Evolutionary conservation across 768 basidiomycete genomes (phyloP).

Genomic region (Leccinum incarnatum): DNA sequence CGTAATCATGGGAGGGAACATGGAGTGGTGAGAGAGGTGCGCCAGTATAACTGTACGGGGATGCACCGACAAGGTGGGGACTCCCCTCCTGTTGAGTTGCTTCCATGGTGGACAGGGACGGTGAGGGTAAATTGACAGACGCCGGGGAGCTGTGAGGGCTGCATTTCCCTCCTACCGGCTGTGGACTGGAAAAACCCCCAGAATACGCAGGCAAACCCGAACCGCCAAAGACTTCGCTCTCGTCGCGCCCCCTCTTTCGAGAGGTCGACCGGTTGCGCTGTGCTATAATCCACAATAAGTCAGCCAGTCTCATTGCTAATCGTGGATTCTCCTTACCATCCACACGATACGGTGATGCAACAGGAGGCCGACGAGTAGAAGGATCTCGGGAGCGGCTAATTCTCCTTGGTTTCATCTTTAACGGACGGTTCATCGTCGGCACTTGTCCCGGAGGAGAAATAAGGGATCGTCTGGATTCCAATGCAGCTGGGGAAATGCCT

Average conservation of each 20-base stretch:
- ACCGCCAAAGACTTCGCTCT: constrained; percentile 52
- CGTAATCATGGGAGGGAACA: constrained; percentile 56
- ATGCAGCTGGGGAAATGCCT: constrained; percentile 32
- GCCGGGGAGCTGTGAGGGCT: constrained; percentile 77
- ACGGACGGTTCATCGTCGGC: constrained; percentile 45
- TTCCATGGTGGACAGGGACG: constrained; percentile 53
- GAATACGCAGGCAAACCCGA: constrained; percentile 40
- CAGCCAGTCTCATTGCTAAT: constrained; percentile 11
- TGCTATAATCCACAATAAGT: constrained; percentile 34
- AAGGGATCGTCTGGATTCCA: constrained; percentile 58
- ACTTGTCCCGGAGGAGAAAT: constrained; percentile 39
- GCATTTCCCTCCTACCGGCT: constrained; percentile 40
- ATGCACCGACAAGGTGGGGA: constrained; percentile 48
- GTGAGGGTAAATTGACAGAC: constrained; percentile 70
- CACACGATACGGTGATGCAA: constrained; percentile 63
- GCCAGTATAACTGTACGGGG: constrained; percentile 41
- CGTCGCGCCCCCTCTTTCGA: constrained; percentile 69
- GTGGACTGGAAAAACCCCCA: constrained; percentile 57
- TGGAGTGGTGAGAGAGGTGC: constrained; percentile 53
- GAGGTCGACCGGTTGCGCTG: constrained; percentile 75
- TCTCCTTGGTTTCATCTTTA: constrained; percentile 50
- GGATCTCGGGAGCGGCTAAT: constrained; percentile 60
- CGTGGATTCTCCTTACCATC: constrained; percentile 46
- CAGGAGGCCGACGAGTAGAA: constrained; percentile 51
- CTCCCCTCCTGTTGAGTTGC: constrained; percentile 50